Conservation (phyloP, 106 monocot genomes). For the Dioscorea zingiberensis region DNA sequence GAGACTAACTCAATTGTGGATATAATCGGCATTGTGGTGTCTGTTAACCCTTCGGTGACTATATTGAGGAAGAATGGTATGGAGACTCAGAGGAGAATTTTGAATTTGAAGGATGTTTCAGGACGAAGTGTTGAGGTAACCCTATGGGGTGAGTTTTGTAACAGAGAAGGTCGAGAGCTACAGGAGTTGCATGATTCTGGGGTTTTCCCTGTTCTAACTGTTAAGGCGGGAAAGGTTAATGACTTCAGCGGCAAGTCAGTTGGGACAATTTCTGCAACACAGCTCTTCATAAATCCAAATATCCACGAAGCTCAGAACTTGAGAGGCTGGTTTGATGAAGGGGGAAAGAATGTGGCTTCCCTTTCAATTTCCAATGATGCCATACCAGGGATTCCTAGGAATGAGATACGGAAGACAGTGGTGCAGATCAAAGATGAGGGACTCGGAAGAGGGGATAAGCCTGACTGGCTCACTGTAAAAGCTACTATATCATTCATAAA, state of each 20-base stretch:
- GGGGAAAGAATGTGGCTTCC: conserved; percentile 47
- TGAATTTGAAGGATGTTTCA: conserved; percentile 74
- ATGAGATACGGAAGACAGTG: conserved; percentile 67
- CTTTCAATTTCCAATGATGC: conserved; percentile 80
- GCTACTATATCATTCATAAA: conserved; percentile 74
- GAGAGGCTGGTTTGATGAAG: conserved; percentile 73
- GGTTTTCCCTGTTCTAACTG: conserved; percentile 60
- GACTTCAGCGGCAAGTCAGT: conserved; percentile 94
- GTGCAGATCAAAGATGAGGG: conserved; percentile 92
- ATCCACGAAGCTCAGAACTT: conserved; percentile 58
- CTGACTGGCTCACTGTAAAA: conserved; percentile 91
- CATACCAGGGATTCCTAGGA: conserved; percentile 19
- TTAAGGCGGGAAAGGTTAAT: conserved; percentile 90
- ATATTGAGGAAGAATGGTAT: conserved; percentile 95
- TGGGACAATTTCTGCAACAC: conserved; percentile 78
- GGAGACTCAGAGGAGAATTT: conserved; percentile 83
- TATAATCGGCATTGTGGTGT: conserved; percentile 60
- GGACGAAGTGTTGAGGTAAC: conserved; percentile 83
- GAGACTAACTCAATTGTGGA: conserved; percentile 89
- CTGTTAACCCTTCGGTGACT: conserved; percentile 61
- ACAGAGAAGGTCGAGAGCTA: conserved; percentile 63
- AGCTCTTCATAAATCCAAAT: conserved; percentile 79
- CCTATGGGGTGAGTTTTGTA: conserved; percentile 97
- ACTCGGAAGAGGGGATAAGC: conserved; percentile 79
- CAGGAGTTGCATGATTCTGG: conserved; percentile 60